These are phyloP conservation scores for Epichloe gansuensis DNA, from an alignment of 2,329 filamentous ascomycete species.

Conservation along the genomic window DNA sequence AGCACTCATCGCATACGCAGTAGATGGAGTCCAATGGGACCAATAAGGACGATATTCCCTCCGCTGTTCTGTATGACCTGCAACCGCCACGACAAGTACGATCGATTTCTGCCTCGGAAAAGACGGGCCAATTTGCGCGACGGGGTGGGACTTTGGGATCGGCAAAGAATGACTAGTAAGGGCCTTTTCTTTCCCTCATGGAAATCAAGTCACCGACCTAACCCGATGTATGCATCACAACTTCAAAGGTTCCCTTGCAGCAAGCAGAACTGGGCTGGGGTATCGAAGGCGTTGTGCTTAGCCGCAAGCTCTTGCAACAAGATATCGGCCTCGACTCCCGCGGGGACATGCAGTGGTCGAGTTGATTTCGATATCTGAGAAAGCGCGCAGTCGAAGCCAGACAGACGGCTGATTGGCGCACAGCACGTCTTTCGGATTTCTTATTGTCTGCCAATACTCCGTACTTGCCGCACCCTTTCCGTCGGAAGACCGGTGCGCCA, in stretches of 20 bases:
- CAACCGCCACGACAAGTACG: neutral
- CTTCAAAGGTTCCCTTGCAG: neutral
- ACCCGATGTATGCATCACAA: neutral
- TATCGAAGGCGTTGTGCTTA: neutral
- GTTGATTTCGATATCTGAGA: neutral
- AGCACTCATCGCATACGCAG: neutral
- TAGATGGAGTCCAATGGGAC: neutral
- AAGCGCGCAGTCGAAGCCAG: neutral
- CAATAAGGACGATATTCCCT: neutral
- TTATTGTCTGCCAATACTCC: neutral
- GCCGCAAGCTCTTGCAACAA: neutral
- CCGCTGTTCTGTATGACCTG: neutral
- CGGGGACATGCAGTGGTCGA: neutral
- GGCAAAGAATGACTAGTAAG: neutral
- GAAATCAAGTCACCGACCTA: neutral
- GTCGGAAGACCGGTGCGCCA: constrained; percentile 1
- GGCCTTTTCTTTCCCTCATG: neutral
- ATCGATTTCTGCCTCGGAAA: neutral
- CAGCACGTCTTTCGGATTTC: neutral
- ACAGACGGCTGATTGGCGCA: neutral
- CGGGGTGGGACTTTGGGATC: neutral
- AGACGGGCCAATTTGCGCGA: neutral
- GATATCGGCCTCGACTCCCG: neutral
- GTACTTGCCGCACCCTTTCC: neutral
- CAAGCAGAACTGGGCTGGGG: neutral